Percentiles rank a stretch among this genome's conserved stretches.
Evolutionary conservation across 441 rosid species (phyloP).

Genomic region (Euphorbia celastroides): DNA sequence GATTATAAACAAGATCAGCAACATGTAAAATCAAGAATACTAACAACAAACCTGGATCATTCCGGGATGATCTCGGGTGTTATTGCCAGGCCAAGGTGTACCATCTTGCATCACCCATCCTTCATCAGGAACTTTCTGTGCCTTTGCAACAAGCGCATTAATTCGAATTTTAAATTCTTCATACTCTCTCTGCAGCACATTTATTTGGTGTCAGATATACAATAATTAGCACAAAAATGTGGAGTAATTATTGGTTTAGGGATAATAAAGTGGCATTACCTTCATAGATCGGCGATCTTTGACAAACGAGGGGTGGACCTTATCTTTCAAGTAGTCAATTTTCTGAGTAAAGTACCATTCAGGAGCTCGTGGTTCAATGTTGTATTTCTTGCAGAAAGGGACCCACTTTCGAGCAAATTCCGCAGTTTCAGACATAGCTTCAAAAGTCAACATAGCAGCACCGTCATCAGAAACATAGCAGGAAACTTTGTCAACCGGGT

Average conservation of each 20-base stretch:
- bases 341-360: conserved; percentile 30
- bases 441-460: conserved; percentile 35
- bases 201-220: conserved; percentile 6
- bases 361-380: conserved; percentile 33
- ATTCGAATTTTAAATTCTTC: conserved; percentile 33
- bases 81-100: conserved; percentile 38
- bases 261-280: conserved; percentile 16
- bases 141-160: conserved; percentile 30
- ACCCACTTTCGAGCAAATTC: conserved; percentile 38
- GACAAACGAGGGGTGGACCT: conserved; percentile 34
- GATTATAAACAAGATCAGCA: too few species aligned
- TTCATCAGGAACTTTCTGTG: conserved; percentile 36
- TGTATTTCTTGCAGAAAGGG: conserved; percentile 33
- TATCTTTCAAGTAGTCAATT: conserved; percentile 33
- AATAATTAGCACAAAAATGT: background rate
- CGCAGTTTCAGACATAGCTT: conserved; percentile 29
- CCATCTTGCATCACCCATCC: conserved; percentile 40
- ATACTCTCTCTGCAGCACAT: conserved; percentile 26
- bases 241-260: background rate
- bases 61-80: conserved; percentile 38
- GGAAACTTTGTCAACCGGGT: conserved; percentile 34
- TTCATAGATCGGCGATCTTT: conserved; percentile 39
- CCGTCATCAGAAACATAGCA: conserved; percentile 40
- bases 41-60: conserved; percentile 32
- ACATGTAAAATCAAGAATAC: background rate